These are phyloP conservation scores for Epicoccum sorghinum DNA, from an alignment of 2,329 filamentous ascomycete genomes.

Conservation along the genomic window DNA sequence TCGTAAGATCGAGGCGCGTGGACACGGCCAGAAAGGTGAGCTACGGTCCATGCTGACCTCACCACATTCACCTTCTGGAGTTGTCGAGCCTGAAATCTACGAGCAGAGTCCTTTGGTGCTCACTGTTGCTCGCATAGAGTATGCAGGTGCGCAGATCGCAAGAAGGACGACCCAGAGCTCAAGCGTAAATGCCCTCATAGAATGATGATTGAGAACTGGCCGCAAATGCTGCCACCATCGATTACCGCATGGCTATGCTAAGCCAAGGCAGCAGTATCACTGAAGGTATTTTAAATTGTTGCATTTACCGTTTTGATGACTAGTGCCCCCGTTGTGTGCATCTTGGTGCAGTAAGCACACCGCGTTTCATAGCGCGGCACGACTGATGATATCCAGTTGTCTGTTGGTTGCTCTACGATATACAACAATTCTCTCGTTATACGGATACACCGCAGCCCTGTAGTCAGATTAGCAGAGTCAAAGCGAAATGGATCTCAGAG, in stretches of 20 bases:
- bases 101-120: not conserved
- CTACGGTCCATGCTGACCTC: slow-evolving; percentile 5
- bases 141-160: too few species aligned
- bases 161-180: not conserved
- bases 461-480: slow-evolving; percentile 1
- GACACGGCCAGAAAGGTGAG: not conserved
- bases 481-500: not conserved
- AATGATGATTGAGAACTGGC: not conserved
- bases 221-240: not conserved
- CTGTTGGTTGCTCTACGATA: not conserved
- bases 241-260: not conserved
- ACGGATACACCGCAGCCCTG: slow-evolving; percentile 2
- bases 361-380: slow-evolving; percentile 7
- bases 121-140: not conserved
- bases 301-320: slow-evolving; percentile 23
- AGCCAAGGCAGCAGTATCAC: slow-evolving; percentile 13
- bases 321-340: slow-evolving; percentile 18
- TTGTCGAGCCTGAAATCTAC: not conserved
- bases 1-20: slow-evolving; percentile 2
- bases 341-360: slow-evolving; percentile 25
- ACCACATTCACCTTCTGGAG: not conserved
- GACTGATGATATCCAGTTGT: not conserved
- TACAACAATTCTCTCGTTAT: not conserved
- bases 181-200: not conserved
- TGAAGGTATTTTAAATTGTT: slow-evolving; percentile 10